Conservation (phyloP, 176 grass and related monocot genomes). For the Triticum timopheevii region DNA sequence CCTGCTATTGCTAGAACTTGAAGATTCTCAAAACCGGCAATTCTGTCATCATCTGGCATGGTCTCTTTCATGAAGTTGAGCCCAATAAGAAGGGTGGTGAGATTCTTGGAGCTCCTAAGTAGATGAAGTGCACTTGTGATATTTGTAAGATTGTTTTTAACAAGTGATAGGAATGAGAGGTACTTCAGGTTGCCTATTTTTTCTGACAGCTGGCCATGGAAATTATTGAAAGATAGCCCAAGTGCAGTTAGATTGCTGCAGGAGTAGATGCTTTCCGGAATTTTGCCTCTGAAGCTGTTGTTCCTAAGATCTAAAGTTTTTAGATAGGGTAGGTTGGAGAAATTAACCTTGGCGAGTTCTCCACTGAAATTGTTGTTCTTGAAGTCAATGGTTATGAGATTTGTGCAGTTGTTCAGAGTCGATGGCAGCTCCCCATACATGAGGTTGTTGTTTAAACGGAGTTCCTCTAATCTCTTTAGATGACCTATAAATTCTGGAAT, state of each 20-base stretch:
- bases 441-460: conserved; percentile 12
- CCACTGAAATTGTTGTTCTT: conserved; percentile 10
- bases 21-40: conserved; percentile 36
- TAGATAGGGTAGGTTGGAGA: conserved; percentile 23
- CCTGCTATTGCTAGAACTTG: rapidly evolving
- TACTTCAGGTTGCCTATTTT: not conserved
- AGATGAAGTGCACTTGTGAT: conserved; percentile 23
- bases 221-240: rapidly evolving
- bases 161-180: not conserved
- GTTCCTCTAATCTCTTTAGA: conserved; percentile 21
- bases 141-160: not conserved
- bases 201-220: not conserved
- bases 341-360: conserved; percentile 2
- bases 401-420: not conserved
- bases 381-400: conserved; percentile 18
- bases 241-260: conserved; percentile 23
- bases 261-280: conserved; percentile 40
- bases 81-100: conserved; percentile 22
- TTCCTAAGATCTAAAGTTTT: not conserved
- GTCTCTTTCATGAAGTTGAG: rapidly evolving
- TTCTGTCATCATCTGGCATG: not conserved
- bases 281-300: not conserved
- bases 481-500: conserved; percentile 21
- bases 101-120: not conserved
- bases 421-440: conserved; percentile 22